phyloP scores from a whole-genome alignment of 345 rosid species.

The Hypericum androsaemum region DNA sequence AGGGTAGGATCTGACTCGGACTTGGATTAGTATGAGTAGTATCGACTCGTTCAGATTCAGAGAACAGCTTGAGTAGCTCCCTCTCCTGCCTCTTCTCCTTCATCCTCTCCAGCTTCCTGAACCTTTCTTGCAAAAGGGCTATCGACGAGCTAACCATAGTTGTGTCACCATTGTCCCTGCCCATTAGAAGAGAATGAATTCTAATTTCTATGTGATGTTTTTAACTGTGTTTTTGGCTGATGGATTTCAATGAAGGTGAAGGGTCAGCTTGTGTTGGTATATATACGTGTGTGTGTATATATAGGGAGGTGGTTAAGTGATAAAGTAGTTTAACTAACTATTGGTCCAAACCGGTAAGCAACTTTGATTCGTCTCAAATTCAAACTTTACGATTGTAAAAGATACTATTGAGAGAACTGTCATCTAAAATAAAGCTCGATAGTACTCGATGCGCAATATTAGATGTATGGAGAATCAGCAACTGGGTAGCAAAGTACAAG shows the following conservation, averaged over 20 bases:
- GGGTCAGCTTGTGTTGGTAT: background rate
- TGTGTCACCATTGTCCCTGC: conserved; percentile 34
- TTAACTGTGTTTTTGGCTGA: background rate
- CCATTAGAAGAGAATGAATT: conserved; percentile 20
- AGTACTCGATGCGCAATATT: conserved; percentile 25
- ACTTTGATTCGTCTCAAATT: too few species aligned
- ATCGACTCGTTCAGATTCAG: conserved; percentile 16
- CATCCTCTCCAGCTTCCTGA: conserved; percentile 45
- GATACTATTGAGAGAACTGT: background rate
- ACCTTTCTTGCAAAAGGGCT: conserved; percentile 62
- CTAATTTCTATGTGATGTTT: background rate
- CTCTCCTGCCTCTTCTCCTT: conserved; percentile 50
- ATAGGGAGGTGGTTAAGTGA: too few species aligned
- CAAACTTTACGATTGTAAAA: background rate
- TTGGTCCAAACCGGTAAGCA: too few species aligned
- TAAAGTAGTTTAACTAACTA: too few species aligned
- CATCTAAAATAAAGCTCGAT: background rate
- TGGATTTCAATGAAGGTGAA: conserved; percentile 6
- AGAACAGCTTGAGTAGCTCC: conserved; percentile 36
- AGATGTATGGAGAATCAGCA: conserved; percentile 30
- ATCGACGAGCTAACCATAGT: conserved; percentile 44
- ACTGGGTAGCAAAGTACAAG: conserved; percentile 31
- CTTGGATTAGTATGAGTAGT: too few species aligned
- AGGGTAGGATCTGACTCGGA: too few species aligned
- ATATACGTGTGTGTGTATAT: too few species aligned